Percentiles rank a stretch among this genome's conserved stretches.
phyloP scores from a whole-genome alignment of 129 eudicot genomes.

The Apium graveolens region DNA sequence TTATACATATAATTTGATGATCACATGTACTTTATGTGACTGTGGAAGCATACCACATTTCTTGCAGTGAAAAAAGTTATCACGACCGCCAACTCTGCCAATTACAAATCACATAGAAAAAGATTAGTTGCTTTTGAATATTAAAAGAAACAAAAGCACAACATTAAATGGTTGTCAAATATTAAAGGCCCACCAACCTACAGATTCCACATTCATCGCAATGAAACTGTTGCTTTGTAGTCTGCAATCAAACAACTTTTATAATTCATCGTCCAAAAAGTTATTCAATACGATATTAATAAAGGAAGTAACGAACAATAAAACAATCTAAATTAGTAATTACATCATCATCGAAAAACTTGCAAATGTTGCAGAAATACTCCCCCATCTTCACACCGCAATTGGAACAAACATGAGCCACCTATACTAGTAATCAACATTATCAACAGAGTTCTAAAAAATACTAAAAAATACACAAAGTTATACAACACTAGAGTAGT shows the following conservation, averaged over 20 bases:
- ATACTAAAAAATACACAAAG: background rate
- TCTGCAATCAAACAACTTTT: slow-evolving; percentile 33
- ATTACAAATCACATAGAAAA: slow-evolving; percentile 7
- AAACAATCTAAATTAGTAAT: background rate
- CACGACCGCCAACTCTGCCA: slow-evolving; percentile 80
- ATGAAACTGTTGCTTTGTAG: slow-evolving; percentile 62
- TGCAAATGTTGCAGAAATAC: slow-evolving; percentile 75
- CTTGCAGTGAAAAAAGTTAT: slow-evolving; percentile 74
- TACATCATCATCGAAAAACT: slow-evolving; percentile 90
- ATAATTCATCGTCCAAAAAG: background rate
- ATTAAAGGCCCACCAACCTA: slow-evolving; percentile 37
- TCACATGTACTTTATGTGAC: background rate
- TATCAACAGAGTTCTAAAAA: background rate
- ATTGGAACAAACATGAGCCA: slow-evolving; percentile 55
- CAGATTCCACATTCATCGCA: slow-evolving; percentile 92
- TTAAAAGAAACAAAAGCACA: background rate
- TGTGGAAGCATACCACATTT: slow-evolving; percentile 64
- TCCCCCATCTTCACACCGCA: slow-evolving; percentile 93
- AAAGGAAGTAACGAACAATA: background rate
- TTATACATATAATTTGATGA: background rate
- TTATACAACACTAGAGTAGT: background rate
- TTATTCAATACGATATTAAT: background rate
- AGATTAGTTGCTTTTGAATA: background rate
- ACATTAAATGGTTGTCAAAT: background rate
- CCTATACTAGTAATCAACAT: slow-evolving; percentile 29